Percentiles rank a stretch among this genome's conserved stretches.
These are phyloP conservation scores for Trichoderma sp. DNA, from an alignment of 2,329 filamentous ascomycete species.

Conservation along the genomic window DNA sequence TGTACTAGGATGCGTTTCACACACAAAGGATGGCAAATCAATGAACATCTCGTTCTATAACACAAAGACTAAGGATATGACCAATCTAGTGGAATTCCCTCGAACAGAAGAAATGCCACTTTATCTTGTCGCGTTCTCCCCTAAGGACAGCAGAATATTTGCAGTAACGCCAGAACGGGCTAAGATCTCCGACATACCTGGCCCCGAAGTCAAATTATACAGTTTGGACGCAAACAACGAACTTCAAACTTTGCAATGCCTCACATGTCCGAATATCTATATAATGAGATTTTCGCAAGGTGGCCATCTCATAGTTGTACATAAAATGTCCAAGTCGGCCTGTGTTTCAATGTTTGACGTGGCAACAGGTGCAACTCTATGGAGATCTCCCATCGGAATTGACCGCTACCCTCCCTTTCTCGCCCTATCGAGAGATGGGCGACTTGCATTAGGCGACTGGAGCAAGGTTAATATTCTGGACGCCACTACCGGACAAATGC, in stretches of 20 bases:
- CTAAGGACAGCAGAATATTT: neutral
- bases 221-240: neutral
- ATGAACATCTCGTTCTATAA: neutral
- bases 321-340: rapidly evolving
- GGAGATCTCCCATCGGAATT: neutral
- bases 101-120: too few relatives aligned
- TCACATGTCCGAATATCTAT: rapidly evolving
- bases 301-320: neutral
- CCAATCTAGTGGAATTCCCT: neutral
- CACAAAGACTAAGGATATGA: neutral
- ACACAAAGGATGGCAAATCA: neutral
- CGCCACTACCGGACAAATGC: too few relatives aligned
- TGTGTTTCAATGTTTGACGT: neutral
- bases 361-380: neutral
- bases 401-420: too few relatives aligned
- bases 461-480: too few relatives aligned
- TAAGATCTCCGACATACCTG: too few relatives aligned
- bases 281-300: neutral
- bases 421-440: too few relatives aligned
- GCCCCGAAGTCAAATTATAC: neutral
- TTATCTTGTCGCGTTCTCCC: neutral
- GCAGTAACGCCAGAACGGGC: too few relatives aligned
- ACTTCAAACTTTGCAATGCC: neutral
- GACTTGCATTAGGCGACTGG: too few relatives aligned
- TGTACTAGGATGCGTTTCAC: neutral